Base-by-base conservation (phyloP, 352 stramenopile species). In the Pythium scleroteichum region DNA sequence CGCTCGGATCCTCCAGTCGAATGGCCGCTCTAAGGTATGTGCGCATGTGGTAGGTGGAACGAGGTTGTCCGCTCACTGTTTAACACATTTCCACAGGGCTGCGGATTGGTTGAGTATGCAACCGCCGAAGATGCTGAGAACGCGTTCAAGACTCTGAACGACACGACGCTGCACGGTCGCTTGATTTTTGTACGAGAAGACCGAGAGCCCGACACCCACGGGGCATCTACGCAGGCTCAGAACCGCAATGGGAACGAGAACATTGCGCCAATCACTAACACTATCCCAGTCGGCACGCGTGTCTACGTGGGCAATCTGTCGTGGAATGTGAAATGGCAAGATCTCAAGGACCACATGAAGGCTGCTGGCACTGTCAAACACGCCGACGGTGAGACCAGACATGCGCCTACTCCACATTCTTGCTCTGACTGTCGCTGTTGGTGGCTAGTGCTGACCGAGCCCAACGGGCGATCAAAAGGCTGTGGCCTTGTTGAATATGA, bases 271-370 rank as follows among this genome's bases (percentile, higher is more conserved):
- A 44, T 27, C 19, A 23, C 49, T 33, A 22, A 39, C 33, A 12
- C 38, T 4, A 33, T 23, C 6, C 24, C 35, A 22, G 16, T 29
- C 26, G 71, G 83, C 44, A 82, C 72, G 26, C 82, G 88, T 12
- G 88, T 97, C 14, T 96, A 94, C 58, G 85, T 97, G 12, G 85
- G 85, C 44, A 97, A 99, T 58, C 69, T 99, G 10, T 82, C 82
- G 29, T 99, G 90, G 88, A 81, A 79, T 39, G 83, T 97, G 39
- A 95, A 89, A 46, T 99, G 94, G 94, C 88, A 97, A 61, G 90
- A 98, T 24, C 84, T 99, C 20, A 98, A 99, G 69, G 94, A 99
- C 73, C 85, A 98, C 73, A 98, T 98, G 86, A 94, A 94, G 62
- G 76, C 82, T 14, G 80, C 75, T 0, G 89, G 90, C 8, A 82